Evolutionary conservation across 2,329 filamentous ascomycete genomes (phyloP).

Genomic region (Penicillium sp.): DNA sequence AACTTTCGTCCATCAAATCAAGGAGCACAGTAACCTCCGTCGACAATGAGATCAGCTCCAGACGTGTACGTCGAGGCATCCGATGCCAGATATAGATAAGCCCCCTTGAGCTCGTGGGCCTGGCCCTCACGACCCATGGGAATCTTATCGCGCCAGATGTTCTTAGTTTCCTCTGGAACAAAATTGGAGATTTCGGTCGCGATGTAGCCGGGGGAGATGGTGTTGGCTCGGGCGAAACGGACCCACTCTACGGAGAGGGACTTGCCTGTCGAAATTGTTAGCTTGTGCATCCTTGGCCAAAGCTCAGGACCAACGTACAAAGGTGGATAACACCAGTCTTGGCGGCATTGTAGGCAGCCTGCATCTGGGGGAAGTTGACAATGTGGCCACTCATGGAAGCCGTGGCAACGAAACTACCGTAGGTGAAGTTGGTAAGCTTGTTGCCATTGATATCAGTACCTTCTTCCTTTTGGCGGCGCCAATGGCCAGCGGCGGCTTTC

Average conservation of each 20-base stretch:
- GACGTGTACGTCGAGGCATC: conserved; percentile 83
- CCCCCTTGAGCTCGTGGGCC: conserved; percentile 74
- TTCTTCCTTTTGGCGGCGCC: conserved; percentile 67
- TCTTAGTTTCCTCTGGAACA: conserved; percentile 63
- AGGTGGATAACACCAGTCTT: conserved; percentile 61
- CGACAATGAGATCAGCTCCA: conserved; percentile 69
- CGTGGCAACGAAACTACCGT: conserved; percentile 73
- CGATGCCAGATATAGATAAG: conserved; percentile 76
- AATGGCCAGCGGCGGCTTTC: conserved; percentile 66
- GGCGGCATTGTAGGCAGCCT: conserved; percentile 70
- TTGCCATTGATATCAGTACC: conserved; percentile 62
- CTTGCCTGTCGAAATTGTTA: conserved; percentile 50
- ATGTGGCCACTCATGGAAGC: conserved; percentile 77
- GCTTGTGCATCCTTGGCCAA: conserved; percentile 34
- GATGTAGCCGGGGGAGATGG: conserved; percentile 73
- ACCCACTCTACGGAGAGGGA: conserved; percentile 75
- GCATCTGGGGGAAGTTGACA: conserved; percentile 72
- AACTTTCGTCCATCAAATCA: neutral
- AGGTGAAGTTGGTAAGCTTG: conserved; percentile 58
- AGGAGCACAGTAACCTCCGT: conserved; percentile 62
- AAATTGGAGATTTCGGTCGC: conserved; percentile 70
- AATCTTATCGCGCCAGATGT: conserved; percentile 73
- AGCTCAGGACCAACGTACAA: conserved; percentile 47
- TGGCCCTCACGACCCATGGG: conserved; percentile 75
- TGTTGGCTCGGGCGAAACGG: conserved; percentile 70